Evolutionary conservation across 768 basidiomycete genomes (phyloP).

Genomic region (Mycena kentingensis): DNA sequence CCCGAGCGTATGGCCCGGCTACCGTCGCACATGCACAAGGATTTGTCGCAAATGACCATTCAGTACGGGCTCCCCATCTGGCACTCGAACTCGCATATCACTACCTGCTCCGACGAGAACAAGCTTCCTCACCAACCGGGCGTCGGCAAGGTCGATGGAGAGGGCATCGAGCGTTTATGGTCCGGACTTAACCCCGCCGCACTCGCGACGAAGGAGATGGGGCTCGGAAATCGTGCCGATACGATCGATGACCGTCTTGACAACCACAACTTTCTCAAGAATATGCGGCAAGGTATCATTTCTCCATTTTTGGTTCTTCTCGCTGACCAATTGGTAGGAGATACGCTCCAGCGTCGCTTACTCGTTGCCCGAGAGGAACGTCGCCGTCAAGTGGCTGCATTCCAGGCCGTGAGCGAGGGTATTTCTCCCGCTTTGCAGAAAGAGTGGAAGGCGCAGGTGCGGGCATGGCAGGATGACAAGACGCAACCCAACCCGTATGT

Average conservation of each 20-base stretch:
- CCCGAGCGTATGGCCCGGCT: not conserved
- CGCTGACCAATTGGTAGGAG: not conserved
- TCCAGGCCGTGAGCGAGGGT: not conserved
- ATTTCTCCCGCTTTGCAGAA: not conserved
- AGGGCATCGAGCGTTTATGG: no score
- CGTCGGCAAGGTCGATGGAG: slow-evolving; percentile 6
- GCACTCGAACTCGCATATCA: slow-evolving; percentile 14
- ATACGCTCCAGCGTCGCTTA: not conserved
- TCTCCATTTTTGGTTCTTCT: not conserved
- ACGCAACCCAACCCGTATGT: not conserved
- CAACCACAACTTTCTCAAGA: slow-evolving; percentile 16
- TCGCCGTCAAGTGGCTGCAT: not conserved
- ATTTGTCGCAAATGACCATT: not conserved
- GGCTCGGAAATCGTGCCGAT: slow-evolving; percentile 23
- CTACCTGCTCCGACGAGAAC: slow-evolving; percentile 5
- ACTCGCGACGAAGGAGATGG: slow-evolving; percentile 33
- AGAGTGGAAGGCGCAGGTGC: slow-evolving; percentile 2
- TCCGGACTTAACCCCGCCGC: slow-evolving; percentile 22
- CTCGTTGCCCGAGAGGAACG: slow-evolving; percentile 3
- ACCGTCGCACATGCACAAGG: not conserved
- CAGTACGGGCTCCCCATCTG: slow-evolving; percentile 9
- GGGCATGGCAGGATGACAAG: not conserved
- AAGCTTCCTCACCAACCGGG: slow-evolving; percentile 12
- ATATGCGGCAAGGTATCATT: not conserved
- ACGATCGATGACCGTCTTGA: slow-evolving; percentile 30